These are phyloP conservation scores for Mycosphaerelloides madeirae DNA, from an alignment of 2,329 filamentous ascomycete genomes.

Conservation along the genomic window DNA sequence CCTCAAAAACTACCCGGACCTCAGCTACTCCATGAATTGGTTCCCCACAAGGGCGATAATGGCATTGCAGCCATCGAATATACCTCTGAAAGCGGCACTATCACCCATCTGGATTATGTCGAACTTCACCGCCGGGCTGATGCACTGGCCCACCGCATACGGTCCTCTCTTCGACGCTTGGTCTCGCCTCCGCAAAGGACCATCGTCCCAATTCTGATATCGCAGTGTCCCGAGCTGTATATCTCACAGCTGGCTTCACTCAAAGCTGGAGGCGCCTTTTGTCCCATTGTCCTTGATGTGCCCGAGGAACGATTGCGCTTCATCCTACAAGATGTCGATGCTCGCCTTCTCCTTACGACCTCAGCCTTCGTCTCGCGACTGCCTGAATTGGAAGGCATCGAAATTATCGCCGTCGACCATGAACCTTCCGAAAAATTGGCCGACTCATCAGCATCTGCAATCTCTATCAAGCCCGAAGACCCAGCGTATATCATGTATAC, in stretches of 20 bases:
- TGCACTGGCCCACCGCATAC: constrained; percentile 51
- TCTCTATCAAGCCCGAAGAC: constrained; percentile 13
- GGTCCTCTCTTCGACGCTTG: constrained; percentile 20
- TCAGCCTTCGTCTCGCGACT: constrained; percentile 41
- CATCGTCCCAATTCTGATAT: constrained; percentile 70
- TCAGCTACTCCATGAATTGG: constrained; percentile 57
- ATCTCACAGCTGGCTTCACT: constrained; percentile 71
- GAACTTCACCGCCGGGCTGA: constrained; percentile 58
- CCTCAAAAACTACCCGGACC: constrained; percentile 53
- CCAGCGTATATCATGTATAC: constrained; percentile 92
- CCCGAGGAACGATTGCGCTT: constrained; percentile 74
- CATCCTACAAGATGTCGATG: constrained; percentile 71
- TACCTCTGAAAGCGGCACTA: constrained; percentile 45
- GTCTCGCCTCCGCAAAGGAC: constrained; percentile 21
- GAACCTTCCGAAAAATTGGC: constrained; percentile 23
- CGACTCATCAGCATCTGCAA: not conserved
- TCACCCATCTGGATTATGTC: constrained; percentile 54
- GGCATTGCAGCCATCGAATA: constrained; percentile 59
- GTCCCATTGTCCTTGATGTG: constrained; percentile 73
- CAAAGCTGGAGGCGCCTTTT: constrained; percentile 79
- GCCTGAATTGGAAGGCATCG: constrained; percentile 32
- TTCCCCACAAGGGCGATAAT: constrained; percentile 41
- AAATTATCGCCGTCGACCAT: constrained; percentile 42
- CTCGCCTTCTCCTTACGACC: constrained; percentile 63
- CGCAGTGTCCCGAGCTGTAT: constrained; percentile 74